Base-by-base conservation (phyloP, 495 filamentous ascomycete genomes). In the Clohesyomyces aquaticus region DNA sequence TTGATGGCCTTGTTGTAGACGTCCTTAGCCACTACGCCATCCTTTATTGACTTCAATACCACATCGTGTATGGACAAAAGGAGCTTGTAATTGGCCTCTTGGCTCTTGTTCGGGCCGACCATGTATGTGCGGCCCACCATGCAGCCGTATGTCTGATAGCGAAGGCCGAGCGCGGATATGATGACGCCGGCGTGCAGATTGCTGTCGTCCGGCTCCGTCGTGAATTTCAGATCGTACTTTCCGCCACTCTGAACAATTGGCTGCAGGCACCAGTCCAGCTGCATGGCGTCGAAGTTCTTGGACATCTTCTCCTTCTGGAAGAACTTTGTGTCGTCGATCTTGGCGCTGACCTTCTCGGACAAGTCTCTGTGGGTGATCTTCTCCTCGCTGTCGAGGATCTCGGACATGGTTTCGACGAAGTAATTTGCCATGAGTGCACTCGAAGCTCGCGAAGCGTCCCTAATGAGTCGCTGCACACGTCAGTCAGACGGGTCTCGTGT, bases 401-500 rank as follows among this genome's bases (percentile, higher is more conserved):
- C 87, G 43, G 93, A 96, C 92, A 99, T 97, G 73, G 96, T 91
- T 73, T 98, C 95, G 55, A 97, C 85, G 73, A 97, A 97, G 75
- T 92, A 98, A 55, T 91, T 89, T 22, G 89, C 89, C 84, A 98
- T 90, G 32, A 97, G 79, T 43, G 90, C 92, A 61, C 93, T 91
- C 63, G 92, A 95, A 28, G 93, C 93, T 69, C 93, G 86, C 14
- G 94, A 95, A 2, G 94, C 91, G 68, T 91, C 93, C 46, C 95
- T 86, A 82, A 98, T 96, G 0, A 88, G 86, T 45, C 95, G 91
- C 81, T 38, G 32, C 1, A 48, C 55, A 27, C 1, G 60, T 69
- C 29, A 69, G 66, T 49, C 10, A 32, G 9, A 19, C 1, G 26
- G 51, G 14, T 9, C 11, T n/a, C n/a, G n/a, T n/a, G 41, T 41